Percentiles rank a stretch among this genome's conserved stretches.
Conservation (phyloP, 2,329 filamentous ascomycete species). For the Juglanconis sp. region DNA sequence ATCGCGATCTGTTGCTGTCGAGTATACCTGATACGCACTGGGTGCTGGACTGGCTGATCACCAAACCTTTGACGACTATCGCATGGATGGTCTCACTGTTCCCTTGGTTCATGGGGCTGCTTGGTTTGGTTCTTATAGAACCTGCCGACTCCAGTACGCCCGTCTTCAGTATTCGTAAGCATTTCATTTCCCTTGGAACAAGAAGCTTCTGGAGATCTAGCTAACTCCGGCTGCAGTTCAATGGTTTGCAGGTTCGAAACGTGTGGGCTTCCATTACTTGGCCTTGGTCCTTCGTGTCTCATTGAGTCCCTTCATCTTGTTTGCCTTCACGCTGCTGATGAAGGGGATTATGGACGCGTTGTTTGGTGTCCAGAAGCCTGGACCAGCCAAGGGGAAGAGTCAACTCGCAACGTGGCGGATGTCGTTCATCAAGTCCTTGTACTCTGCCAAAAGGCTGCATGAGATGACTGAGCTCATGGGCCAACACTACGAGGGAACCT, state of each 20-base stretch:
- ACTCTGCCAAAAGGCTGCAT: constrained; percentile 42
- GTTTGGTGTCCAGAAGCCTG: constrained; percentile 36
- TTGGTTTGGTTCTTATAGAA: constrained; percentile 42
- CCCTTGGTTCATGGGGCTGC: constrained; percentile 42
- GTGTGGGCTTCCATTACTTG: constrained; percentile 49
- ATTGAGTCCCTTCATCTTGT: constrained; percentile 42
- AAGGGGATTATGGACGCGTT: constrained; percentile 37
- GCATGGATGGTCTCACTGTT: constrained; percentile 40
- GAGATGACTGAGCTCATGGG: constrained; percentile 50
- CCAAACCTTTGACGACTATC: constrained; percentile 38
- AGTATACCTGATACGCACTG: constrained; percentile 42
- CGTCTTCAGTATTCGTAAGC: constrained; percentile 38
- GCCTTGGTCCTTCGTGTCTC: constrained; percentile 39
- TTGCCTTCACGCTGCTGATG: constrained; percentile 38
- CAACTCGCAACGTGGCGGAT: constrained; percentile 42
- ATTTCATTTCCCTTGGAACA: neutral
- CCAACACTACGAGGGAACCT: constrained; percentile 53
- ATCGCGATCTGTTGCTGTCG: constrained; percentile 40
- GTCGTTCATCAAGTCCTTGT: constrained; percentile 40
- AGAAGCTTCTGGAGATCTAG: neutral
- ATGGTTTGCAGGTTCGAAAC: constrained; percentile 46
- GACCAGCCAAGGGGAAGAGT: constrained; percentile 28
- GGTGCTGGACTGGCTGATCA: constrained; percentile 38
- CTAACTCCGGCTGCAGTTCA: neutral
- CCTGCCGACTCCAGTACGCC: constrained; percentile 31